Evolutionary conservation across 495 filamentous ascomycete species (phyloP).

Genomic region (Hyaloscypha variabilis): DNA sequence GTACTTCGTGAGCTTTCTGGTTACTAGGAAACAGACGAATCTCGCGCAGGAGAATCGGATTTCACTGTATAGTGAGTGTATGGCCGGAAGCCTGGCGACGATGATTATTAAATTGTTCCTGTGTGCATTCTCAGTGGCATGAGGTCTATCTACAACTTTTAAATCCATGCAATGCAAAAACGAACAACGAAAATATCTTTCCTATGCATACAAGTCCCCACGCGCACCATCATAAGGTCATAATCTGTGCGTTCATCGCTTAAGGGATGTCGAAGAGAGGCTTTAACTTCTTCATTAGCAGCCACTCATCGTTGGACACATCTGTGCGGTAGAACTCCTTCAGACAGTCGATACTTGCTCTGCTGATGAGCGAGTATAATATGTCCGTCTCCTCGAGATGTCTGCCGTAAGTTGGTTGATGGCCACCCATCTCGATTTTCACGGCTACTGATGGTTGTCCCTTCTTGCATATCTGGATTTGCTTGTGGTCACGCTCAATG

Average conservation of each 20-base stretch:
- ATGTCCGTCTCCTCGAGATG: slow-evolving; percentile 93
- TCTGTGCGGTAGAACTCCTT: slow-evolving; percentile 95
- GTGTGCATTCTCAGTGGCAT: slow-evolving; percentile 14
- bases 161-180: slow-evolving; percentile 21
- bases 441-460: slow-evolving; percentile 95
- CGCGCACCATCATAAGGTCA: background rate
- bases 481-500: slow-evolving; percentile 98
- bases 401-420: slow-evolving; percentile 93
- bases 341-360: slow-evolving; percentile 87
- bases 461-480: slow-evolving; percentile 87
- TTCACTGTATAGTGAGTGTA: background rate
- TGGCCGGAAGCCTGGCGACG: background rate
- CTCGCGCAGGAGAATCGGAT: too few relatives aligned
- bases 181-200: slow-evolving; percentile 4
- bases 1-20: too few relatives aligned
- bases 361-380: slow-evolving; percentile 85
- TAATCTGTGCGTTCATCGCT: background rate
- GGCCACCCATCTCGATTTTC: slow-evolving; percentile 92
- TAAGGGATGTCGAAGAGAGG: slow-evolving; percentile 86
- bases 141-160: slow-evolving; percentile 27
- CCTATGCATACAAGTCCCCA: slow-evolving; percentile 18
- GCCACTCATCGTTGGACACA: slow-evolving; percentile 93
- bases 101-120: background rate
- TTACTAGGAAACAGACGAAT: too few relatives aligned
- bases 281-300: slow-evolving; percentile 88